phyloP scores from a whole-genome alignment of 768 basidiomycete genomes.

The Lactarius vividus region DNA sequence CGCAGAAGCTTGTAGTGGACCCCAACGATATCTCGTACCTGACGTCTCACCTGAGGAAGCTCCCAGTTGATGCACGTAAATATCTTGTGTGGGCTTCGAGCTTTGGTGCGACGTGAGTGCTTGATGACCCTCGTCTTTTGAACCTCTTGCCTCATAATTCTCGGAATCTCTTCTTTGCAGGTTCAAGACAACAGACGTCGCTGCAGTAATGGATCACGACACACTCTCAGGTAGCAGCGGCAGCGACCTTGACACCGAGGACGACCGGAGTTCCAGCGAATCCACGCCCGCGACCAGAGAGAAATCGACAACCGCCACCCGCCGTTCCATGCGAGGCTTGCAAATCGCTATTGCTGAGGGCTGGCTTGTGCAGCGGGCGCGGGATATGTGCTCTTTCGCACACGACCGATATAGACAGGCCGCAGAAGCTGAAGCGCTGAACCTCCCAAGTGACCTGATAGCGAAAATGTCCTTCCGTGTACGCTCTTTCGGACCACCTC shows the following conservation, averaged over 20 bases:
- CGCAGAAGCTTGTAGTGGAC: slow-evolving; percentile 50
- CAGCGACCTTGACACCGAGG: slow-evolving; percentile 44
- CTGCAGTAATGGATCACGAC: slow-evolving; percentile 72
- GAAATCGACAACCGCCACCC: slow-evolving; percentile 37
- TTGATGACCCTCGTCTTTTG: neutral
- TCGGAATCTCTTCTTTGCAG: slow-evolving; percentile 34
- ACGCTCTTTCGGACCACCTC: slow-evolving; percentile 23
- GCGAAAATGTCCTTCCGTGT: slow-evolving; percentile 73
- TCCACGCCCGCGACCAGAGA: slow-evolving; percentile 49
- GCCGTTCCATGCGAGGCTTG: slow-evolving; percentile 63
- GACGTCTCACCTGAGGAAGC: slow-evolving; percentile 53
- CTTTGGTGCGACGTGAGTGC: slow-evolving; percentile 64
- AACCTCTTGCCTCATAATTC: neutral
- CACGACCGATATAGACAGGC: slow-evolving; percentile 77
- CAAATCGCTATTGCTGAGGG: slow-evolving; percentile 68
- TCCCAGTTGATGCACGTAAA: slow-evolving; percentile 62
- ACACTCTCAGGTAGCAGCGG: slow-evolving; percentile 54
- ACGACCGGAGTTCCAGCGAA: slow-evolving; percentile 52
- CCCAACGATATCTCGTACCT: slow-evolving; percentile 64
- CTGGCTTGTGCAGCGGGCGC: slow-evolving; percentile 67
- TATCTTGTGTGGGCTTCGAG: slow-evolving; percentile 71
- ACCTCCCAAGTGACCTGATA: slow-evolving; percentile 46
- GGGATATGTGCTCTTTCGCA: slow-evolving; percentile 74
- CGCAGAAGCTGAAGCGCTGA: slow-evolving; percentile 56
- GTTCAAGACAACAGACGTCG: slow-evolving; percentile 72